Percentiles rank a stretch among this genome's conserved stretches.
These are phyloP conservation scores for Biscutella auriculata DNA, from an alignment of 441 rosid species.

Conservation along the genomic window DNA sequence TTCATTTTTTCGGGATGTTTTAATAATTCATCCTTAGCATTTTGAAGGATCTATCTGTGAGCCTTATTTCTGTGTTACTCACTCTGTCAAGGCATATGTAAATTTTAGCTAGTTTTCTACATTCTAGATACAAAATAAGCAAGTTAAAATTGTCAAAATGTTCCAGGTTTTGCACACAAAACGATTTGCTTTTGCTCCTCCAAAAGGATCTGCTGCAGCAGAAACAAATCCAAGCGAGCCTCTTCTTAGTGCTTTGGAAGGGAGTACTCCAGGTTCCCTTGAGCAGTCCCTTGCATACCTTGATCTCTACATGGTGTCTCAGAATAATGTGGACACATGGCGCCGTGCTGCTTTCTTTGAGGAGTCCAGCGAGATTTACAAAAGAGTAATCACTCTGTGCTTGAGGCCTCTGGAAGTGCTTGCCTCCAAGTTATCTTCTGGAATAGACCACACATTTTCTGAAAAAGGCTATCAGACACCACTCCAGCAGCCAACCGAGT, in stretches of 20 bases:
- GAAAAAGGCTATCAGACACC: constrained; percentile 36
- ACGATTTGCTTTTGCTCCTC: constrained; percentile 63
- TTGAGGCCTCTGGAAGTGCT: constrained; percentile 71
- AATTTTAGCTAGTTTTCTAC: background rate
- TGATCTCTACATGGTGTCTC: constrained; percentile 88
- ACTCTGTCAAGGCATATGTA: background rate
- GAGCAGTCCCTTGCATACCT: constrained; percentile 75
- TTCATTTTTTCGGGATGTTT: background rate
- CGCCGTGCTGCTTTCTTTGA: constrained; percentile 90
- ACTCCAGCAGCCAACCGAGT: constrained; percentile 34
- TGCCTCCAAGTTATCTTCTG: constrained; percentile 47
- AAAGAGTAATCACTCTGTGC: constrained; percentile 60
- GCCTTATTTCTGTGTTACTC: background rate
- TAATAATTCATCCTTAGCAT: background rate
- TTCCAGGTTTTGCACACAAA: constrained; percentile 77
- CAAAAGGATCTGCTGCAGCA: constrained; percentile 94
- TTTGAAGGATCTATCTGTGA: background rate
- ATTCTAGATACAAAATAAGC: background rate
- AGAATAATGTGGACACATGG: constrained; percentile 85
- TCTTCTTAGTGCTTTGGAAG: constrained; percentile 77
- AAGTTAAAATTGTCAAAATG: background rate
- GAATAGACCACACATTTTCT: constrained; percentile 38
- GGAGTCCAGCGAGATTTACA: constrained; percentile 85
- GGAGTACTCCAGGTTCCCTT: constrained; percentile 60
- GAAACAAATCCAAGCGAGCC: constrained; percentile 95